Conservation (phyloP, 805 yeast genomes). For the Wickerhamiella australiensis region DNA sequence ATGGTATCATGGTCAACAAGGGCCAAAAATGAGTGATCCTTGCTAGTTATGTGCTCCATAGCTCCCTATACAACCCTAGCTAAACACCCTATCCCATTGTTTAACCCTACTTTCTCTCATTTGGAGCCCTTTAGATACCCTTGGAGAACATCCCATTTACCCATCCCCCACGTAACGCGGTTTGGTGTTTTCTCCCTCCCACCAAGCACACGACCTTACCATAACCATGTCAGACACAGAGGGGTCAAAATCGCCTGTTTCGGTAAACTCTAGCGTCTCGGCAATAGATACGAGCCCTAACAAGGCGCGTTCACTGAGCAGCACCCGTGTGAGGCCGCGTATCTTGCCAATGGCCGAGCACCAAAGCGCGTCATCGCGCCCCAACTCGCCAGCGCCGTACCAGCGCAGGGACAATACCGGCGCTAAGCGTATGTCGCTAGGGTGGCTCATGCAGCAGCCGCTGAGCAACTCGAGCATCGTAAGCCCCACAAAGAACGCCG, state of each 20-base stretch:
- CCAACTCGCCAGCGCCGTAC: not conserved
- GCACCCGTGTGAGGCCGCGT: constrained; percentile 7
- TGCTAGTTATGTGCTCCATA: too few relatives aligned
- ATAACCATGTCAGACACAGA: not conserved
- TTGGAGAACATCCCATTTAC: too few relatives aligned
- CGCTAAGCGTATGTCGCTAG: constrained; percentile 11
- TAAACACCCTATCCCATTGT: too few relatives aligned
- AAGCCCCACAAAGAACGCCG: constrained; percentile 6
- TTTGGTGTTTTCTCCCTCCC: not conserved
- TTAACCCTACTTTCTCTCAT: too few relatives aligned
- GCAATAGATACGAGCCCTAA: not conserved
- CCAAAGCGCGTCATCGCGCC: not conserved
- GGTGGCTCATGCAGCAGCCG: constrained; percentile 13
- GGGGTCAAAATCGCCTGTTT: not conserved
- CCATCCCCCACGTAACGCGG: not conserved
- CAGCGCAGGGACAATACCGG: constrained; percentile 1
- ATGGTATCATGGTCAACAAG: not conserved
- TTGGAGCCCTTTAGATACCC: too few relatives aligned
- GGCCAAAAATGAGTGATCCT: not conserved
- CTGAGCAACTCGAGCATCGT: not conserved
- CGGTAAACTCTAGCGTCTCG: not conserved
- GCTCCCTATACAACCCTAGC: too few relatives aligned
- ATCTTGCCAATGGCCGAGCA: constrained; percentile 8
- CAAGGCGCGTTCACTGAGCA: constrained; percentile 5
- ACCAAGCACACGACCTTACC: not conserved